Evolutionary conservation across 2,329 filamentous ascomycete species (phyloP).

Genomic region (Hypoxylon sp.): DNA sequence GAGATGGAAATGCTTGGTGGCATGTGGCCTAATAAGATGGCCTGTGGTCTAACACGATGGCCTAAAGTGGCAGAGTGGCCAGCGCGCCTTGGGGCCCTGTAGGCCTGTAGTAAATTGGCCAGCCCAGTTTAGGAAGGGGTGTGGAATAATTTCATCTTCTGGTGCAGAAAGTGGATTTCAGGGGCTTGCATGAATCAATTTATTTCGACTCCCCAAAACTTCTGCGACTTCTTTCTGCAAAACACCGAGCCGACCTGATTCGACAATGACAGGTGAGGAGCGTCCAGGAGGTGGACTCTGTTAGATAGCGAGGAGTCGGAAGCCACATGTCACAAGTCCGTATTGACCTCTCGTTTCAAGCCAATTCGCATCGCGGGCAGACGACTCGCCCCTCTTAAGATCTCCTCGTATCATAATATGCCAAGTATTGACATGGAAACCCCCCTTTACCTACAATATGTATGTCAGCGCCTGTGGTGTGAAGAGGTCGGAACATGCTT

Average conservation of each 20-base stretch:
- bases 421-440: not conserved
- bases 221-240: slow-evolving; percentile 29
- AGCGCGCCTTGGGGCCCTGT: too few species aligned
- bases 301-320: slow-evolving; percentile 3
- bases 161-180: slow-evolving; percentile 26
- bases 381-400: slow-evolving; percentile 11
- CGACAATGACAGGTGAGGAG: slow-evolving; percentile 1
- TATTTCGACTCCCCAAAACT: slow-evolving; percentile 12
- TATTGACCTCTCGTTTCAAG: slow-evolving; percentile 26
- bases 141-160: slow-evolving; percentile 20
- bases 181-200: slow-evolving; percentile 31
- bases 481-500: not conserved
- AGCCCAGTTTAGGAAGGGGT: slow-evolving; percentile 10
- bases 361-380: slow-evolving; percentile 17
- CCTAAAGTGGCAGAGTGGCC: too few species aligned
- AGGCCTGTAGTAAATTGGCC: slow-evolving; percentile 36
- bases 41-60: too few species aligned
- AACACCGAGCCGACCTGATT: slow-evolving; percentile 30
- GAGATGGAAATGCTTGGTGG: slow-evolving; percentile 1
- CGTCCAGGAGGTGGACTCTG: slow-evolving; percentile 6
- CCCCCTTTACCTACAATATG: too few species aligned
- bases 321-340: slow-evolving; percentile 17
- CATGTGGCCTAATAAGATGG: slow-evolving; percentile 18
- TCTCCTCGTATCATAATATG: slow-evolving; percentile 10
- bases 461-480: too few species aligned